A percentile compares a stretch with the other conserved stretches of the same genome.
Evolutionary conservation across 176 grass and related monocot species (phyloP).

Genomic region (Lolium multiflorum): DNA sequence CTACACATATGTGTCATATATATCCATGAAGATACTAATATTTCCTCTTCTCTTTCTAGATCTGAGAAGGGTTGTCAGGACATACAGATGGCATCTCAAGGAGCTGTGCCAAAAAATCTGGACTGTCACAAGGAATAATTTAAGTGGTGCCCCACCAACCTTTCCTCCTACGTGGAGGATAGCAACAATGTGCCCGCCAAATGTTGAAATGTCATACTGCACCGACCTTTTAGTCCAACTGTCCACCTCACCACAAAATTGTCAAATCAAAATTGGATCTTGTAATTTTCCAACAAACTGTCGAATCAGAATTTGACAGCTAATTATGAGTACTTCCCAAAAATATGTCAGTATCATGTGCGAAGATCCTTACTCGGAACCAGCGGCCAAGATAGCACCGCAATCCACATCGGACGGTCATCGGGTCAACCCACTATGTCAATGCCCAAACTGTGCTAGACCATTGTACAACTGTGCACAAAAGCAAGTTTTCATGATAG

Average conservation of each 20-base stretch:
- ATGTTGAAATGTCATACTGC: conserved; percentile 27
- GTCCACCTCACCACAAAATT: neutral
- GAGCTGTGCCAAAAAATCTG: neutral
- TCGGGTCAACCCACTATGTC: neutral
- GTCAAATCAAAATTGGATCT: neutral
- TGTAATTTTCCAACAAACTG: neutral
- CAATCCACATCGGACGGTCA: conserved; percentile 17
- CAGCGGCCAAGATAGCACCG: conserved; percentile 26
- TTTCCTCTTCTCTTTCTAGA: neutral
- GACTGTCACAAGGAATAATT: neutral
- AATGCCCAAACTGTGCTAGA: neutral
- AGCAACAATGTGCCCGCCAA: conserved; percentile 43
- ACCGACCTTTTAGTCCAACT: conserved; percentile 50
- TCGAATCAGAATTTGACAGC: neutral
- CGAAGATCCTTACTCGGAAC: conserved; percentile 36
- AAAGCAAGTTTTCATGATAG: neutral
- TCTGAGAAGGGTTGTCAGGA: neutral
- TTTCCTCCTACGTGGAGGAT: conserved; percentile 42
- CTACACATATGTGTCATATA: neutral
- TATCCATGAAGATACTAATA: neutral
- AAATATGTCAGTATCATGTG: neutral
- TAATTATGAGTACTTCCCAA: neutral
- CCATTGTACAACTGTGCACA: conserved; percentile 24
- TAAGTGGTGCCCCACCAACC: conserved; percentile 41
- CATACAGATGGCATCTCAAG: conserved; percentile 35